Evolutionary conservation across 345 rosid species (phyloP).

Genomic region (Melaleuca alternifolia): DNA sequence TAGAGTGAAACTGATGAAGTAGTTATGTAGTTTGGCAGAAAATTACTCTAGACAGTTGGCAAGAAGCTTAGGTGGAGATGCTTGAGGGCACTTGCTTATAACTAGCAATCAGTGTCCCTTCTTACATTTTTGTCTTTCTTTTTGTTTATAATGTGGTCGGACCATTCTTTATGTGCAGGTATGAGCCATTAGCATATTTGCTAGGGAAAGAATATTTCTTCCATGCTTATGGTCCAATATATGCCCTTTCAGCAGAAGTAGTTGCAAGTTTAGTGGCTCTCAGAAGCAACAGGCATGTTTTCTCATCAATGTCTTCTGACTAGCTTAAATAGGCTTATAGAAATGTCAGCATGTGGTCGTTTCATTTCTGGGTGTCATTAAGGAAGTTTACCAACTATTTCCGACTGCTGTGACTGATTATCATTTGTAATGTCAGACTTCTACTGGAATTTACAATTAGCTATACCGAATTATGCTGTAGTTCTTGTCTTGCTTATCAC

Average conservation of each 20-base stretch:
- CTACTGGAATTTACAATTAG: neutral
- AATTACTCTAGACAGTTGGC: neutral
- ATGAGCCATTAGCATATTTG: constrained; percentile 62
- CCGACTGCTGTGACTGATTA: neutral
- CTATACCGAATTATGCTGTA: neutral
- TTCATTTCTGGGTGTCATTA: neutral
- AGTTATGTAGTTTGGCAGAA: neutral
- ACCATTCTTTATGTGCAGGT: constrained; percentile 37
- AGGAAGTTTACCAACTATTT: neutral
- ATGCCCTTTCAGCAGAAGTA: constrained; percentile 88
- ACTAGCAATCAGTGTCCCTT: neutral
- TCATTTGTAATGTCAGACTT: neutral
- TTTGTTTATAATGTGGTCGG: neutral
- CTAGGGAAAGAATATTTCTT: constrained; percentile 88
- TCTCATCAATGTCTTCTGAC: neutral
- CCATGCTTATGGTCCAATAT: constrained; percentile 92
- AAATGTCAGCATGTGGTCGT: neutral
- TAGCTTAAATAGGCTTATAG: neutral
- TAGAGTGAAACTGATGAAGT: neutral
- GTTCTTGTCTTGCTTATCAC: neutral
- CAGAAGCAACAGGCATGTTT: constrained; percentile 61
- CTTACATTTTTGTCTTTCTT: neutral
- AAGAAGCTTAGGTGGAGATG: neutral
- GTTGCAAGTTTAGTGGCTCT: constrained; percentile 74
- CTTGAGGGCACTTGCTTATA: neutral